These are phyloP conservation scores for Uronychia binucleata DNA, from an alignment of 73 alveolate species.

Conservation along the genomic window DNA sequence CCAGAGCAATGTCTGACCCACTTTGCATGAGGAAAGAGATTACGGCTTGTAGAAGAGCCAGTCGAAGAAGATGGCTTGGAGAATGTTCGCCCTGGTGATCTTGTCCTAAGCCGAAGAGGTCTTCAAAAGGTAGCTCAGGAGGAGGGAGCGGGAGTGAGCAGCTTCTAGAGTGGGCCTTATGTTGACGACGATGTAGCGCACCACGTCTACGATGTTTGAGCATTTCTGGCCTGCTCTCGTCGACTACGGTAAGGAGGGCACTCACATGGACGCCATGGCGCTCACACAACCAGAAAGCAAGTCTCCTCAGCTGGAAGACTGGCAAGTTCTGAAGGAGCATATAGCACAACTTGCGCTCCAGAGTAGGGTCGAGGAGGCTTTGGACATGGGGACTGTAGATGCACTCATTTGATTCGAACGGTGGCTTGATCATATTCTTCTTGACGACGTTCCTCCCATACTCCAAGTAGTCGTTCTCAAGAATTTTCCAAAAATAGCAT, in stretches of 20 bases:
- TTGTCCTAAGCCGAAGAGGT: not conserved
- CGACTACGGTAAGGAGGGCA: not conserved
- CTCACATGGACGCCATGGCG: not conserved
- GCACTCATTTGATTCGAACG: not conserved
- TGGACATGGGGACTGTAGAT: not conserved
- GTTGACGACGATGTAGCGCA: not conserved
- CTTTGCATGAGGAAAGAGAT: not conserved
- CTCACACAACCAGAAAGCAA: not conserved
- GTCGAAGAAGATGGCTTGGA: not conserved
- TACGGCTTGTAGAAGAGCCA: not conserved
- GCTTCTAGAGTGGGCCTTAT: not conserved
- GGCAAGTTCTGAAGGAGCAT: not conserved
- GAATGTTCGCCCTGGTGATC: not conserved
- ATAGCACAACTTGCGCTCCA: not conserved
- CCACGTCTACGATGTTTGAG: not conserved
- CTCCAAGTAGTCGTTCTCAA: not conserved
- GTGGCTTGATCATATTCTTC: not conserved
- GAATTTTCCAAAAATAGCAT: not conserved
- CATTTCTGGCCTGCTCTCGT: not conserved
- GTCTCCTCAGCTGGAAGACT: not conserved
- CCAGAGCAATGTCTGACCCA: not conserved
- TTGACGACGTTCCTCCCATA: not conserved
- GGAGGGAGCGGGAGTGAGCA: not conserved
- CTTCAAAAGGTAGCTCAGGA: not conserved
- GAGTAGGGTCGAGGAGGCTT: not conserved